Conservation (phyloP, 495 filamentous ascomycete species). For the Podospora pseudoanserina region DNA sequence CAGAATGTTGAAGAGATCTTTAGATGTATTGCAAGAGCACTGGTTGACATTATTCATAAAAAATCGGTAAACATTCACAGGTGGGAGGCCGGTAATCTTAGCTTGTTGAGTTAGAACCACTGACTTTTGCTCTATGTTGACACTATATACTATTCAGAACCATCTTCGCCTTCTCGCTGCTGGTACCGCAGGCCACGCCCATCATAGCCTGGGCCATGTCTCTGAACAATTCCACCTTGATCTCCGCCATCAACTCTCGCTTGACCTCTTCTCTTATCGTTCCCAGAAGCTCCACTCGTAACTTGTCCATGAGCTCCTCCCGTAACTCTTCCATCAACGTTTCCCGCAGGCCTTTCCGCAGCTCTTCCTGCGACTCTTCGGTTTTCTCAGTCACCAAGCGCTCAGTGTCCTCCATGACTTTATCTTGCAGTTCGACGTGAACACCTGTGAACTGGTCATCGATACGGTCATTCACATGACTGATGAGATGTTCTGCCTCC, state of each 20-base stretch:
- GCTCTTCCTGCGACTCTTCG: conserved; percentile 7
- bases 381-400: conserved; percentile 7
- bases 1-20: no score
- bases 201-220: conserved; percentile 18
- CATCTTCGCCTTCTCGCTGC: conserved; percentile 3
- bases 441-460: conserved; percentile 9
- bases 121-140: no score
- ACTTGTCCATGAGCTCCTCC: not conserved
- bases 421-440: conserved; percentile 6
- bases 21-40: no score
- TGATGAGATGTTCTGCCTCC: conserved; percentile 8
- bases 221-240: conserved; percentile 11
- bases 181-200: conserved; percentile 7
- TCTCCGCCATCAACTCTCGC: conserved; percentile 10
- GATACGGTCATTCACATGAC: conserved; percentile 9
- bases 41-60: no score
- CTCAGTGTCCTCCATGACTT: conserved; percentile 5
- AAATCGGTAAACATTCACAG: no score
- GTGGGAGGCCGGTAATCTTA: no score
- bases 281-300: conserved; percentile 1
- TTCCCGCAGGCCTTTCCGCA: not conserved
- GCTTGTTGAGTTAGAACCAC: no score
- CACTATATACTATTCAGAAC: not conserved
- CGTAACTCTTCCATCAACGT: conserved; percentile 10
- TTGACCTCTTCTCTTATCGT: conserved; percentile 1